These are phyloP conservation scores for Aspergillus carbonarius DNA, from an alignment of 2,329 filamentous ascomycete genomes.

Conservation along the genomic window DNA sequence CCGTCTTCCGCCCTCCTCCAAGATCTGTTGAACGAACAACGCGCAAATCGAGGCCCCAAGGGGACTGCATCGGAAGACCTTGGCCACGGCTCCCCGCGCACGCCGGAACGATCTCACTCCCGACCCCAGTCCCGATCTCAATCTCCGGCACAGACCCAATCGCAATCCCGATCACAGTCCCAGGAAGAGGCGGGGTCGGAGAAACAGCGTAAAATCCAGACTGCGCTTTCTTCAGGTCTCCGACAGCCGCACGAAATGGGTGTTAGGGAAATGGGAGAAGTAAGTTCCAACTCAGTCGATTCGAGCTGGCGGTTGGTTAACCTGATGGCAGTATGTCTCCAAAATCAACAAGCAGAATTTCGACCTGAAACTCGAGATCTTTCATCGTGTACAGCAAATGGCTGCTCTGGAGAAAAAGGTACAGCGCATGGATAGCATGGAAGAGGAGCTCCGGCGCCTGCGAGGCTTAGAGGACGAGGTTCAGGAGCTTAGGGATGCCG, in stretches of 20 bases:
- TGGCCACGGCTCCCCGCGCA: slow-evolving; percentile 25
- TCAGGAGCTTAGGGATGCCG: slow-evolving; percentile 36
- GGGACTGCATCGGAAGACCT: slow-evolving; percentile 24
- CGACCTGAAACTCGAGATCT: slow-evolving; percentile 45
- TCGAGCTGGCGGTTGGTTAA: slow-evolving; percentile 13
- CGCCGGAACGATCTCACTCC: slow-evolving; percentile 24
- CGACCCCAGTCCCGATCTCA: slow-evolving; percentile 13
- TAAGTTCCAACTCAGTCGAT: slow-evolving; percentile 17
- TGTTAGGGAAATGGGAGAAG: slow-evolving; percentile 44
- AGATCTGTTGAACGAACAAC: slow-evolving; percentile 43
- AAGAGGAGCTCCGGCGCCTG: slow-evolving; percentile 35
- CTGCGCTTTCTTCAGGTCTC: slow-evolving; percentile 29
- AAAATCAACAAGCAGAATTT: slow-evolving; percentile 47
- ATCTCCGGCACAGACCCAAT: slow-evolving; percentile 12
- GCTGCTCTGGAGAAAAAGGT: slow-evolving; percentile 37
- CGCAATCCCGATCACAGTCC: slow-evolving; percentile 21
- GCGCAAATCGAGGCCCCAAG: slow-evolving; percentile 37
- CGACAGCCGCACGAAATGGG: slow-evolving; percentile 43
- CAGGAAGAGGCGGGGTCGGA: slow-evolving; percentile 38
- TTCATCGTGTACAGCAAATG: slow-evolving; percentile 41
- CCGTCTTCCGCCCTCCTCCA: slow-evolving; percentile 42
- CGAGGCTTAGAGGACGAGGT: slow-evolving; percentile 34
- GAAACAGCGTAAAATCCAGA: slow-evolving; percentile 34
- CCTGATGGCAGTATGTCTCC: slow-evolving; percentile 38
- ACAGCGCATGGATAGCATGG: slow-evolving; percentile 38